A percentile compares a stretch with the other conserved stretches of the same genome.
These are phyloP conservation scores for Colletotrichum chlorophyti DNA, from an alignment of 2,329 filamentous ascomycete genomes.

Conservation along the genomic window DNA sequence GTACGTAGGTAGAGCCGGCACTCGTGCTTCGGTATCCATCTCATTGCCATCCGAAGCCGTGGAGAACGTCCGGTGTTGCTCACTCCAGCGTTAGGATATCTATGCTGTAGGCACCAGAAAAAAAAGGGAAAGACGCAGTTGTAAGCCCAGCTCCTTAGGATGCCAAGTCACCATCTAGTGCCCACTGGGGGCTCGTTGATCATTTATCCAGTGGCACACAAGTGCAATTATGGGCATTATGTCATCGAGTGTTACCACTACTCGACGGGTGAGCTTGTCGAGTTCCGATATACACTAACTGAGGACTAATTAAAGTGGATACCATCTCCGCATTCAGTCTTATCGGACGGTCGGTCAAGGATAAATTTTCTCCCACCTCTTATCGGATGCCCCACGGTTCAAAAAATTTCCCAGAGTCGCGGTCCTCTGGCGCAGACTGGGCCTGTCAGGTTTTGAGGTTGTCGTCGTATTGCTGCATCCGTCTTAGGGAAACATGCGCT, in stretches of 20 bases:
- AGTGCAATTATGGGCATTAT: no score
- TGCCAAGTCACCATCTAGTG: no score
- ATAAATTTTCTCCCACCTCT: slow-evolving; percentile 29
- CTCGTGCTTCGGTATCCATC: no score
- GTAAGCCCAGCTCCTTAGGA: no score
- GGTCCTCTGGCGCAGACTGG: neutral
- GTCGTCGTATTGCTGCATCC: neutral
- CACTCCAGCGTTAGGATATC: no score
- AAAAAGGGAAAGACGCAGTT: no score
- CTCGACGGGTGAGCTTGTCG: no score
- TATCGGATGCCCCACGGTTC: slow-evolving; percentile 25
- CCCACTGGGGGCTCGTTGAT: neutral
- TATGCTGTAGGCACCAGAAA: no score
- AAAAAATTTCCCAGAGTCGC: slow-evolving; percentile 26
- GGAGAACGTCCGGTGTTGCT: neutral
- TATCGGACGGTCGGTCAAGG: slow-evolving; percentile 25
- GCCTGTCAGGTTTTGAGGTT: neutral
- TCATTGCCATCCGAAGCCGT: slow-evolving; percentile 15
- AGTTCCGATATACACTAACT: no score
- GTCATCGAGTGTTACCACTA: no score
- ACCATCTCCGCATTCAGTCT: neutral
- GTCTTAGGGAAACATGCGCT: neutral
- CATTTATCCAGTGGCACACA: no score
- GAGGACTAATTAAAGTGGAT: neutral
- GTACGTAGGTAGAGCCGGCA: slow-evolving; percentile 8